These are phyloP conservation scores for Bruguiera sexangula DNA, from an alignment of 345 rosid genomes.

Conservation along the genomic window DNA sequence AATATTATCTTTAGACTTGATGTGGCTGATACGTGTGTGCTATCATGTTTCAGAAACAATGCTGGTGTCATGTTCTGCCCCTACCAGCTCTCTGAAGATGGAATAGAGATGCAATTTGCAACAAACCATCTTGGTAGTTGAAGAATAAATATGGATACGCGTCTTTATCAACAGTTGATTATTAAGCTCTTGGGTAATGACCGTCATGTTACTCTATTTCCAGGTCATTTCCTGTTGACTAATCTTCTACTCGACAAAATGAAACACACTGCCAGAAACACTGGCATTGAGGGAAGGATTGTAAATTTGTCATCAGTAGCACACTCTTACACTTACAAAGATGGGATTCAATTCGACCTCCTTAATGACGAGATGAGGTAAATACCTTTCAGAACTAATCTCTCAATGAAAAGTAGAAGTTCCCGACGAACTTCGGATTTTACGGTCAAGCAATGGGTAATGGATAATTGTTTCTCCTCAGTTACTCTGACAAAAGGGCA, in stretches of 20 bases:
- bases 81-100: conserved; percentile 66
- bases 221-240: conserved; percentile 90
- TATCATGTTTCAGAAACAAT: conserved; percentile 55
- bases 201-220: background rate
- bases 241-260: conserved; percentile 77
- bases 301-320: conserved; percentile 87
- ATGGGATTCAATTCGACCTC: conserved; percentile 57
- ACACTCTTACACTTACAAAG: conserved; percentile 54
- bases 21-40: background rate
- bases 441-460: no score
- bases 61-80: conserved; percentile 93
- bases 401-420: no score
- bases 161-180: no score
- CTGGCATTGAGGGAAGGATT: conserved; percentile 76
- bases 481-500: conserved; percentile 80
- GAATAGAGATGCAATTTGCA: conserved; percentile 71
- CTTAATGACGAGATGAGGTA: conserved; percentile 53
- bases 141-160: no score
- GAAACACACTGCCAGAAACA: conserved; percentile 54
- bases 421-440: no score
- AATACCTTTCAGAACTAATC: background rate
- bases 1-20: background rate
- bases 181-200: no score
- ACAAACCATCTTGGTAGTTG: conserved; percentile 68
- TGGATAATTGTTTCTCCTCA: conserved; percentile 16